phyloP scores from a whole-genome alignment of 2,329 filamentous ascomycete genomes.

The Tolypocladium nubicola region DNA sequence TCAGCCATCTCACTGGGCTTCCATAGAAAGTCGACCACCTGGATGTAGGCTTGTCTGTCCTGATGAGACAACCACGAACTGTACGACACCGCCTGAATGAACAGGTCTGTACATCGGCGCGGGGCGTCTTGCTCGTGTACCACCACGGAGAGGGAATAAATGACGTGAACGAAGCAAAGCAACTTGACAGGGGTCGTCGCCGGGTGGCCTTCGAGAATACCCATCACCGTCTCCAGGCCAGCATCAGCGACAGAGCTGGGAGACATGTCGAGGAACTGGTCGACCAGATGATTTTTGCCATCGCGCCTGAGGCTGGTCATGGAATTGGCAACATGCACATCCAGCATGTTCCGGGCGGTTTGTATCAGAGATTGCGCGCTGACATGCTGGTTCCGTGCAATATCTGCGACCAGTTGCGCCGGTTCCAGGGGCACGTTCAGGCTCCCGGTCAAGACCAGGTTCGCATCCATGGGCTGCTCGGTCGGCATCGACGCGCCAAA shows the following conservation, averaged over 20 bases:
- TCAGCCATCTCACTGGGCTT: slow-evolving; percentile 26
- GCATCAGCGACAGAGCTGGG: slow-evolving; percentile 25
- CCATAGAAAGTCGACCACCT: slow-evolving; percentile 37
- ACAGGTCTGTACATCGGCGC: slow-evolving; percentile 27
- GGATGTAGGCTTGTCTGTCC: slow-evolving; percentile 28
- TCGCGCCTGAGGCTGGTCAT: slow-evolving; percentile 29
- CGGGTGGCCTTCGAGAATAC: slow-evolving; percentile 26
- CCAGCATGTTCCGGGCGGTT: slow-evolving; percentile 33
- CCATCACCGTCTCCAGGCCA: slow-evolving; percentile 31
- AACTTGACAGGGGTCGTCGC: slow-evolving; percentile 29
- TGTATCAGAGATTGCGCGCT: slow-evolving; percentile 25
- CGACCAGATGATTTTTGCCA: slow-evolving; percentile 29
- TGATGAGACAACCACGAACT: slow-evolving; percentile 23
- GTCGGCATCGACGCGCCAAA: not conserved
- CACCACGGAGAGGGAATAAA: slow-evolving; percentile 38
- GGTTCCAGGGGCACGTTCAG: slow-evolving; percentile 6
- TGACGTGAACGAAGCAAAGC: slow-evolving; percentile 40
- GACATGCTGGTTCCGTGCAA: slow-evolving; percentile 14
- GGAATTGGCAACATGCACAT: slow-evolving; percentile 34
- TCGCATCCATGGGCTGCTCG: not conserved
- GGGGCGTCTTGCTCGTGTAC: slow-evolving; percentile 30
- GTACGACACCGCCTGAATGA: slow-evolving; percentile 36
- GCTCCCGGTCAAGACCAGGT: not conserved
- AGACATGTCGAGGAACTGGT: slow-evolving; percentile 28
- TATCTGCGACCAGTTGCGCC: slow-evolving; percentile 7